phyloP scores from a whole-genome alignment of 1,284 basidiomycete genomes.

The Cryptococcus amylolentus region DNA sequence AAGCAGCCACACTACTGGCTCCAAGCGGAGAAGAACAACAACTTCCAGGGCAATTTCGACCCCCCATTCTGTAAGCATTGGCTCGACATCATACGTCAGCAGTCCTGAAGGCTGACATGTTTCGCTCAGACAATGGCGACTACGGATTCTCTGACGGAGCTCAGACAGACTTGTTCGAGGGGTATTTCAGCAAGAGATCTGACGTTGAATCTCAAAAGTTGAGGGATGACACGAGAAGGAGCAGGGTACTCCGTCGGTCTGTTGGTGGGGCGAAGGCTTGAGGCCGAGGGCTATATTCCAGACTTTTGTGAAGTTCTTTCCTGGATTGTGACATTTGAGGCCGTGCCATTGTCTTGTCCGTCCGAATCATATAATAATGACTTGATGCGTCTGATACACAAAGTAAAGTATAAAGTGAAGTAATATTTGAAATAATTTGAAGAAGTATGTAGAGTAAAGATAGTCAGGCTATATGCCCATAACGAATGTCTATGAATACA shows the following conservation, averaged over 20 bases:
- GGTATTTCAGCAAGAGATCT: neutral
- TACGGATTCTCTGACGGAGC: constrained; percentile 50
- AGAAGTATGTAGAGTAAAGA: too few species aligned
- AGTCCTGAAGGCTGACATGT: neutral
- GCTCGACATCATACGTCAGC: neutral
- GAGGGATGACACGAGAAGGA: neutral
- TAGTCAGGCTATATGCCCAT: too few species aligned
- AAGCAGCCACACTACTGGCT: constrained; percentile 46
- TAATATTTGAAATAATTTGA: too few species aligned
- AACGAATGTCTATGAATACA: too few species aligned
- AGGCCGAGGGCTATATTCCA: neutral
- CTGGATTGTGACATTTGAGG: too few species aligned
- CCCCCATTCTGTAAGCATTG: constrained; percentile 36
- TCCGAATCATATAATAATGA: too few species aligned
- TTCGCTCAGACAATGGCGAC: constrained; percentile 36
- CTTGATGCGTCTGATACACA: too few species aligned
- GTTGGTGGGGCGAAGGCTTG: neutral
- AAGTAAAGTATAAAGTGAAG: too few species aligned
- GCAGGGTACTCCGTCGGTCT: neutral
- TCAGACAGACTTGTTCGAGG: constrained; percentile 49
- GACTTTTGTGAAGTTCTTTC: neutral
- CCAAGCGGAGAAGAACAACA: constrained; percentile 37
- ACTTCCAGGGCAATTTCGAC: constrained; percentile 35
- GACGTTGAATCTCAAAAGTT: neutral
- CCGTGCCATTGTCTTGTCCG: too few species aligned